phyloP scores from a whole-genome alignment of 441 rosid species.

The Pelargonium cotyledonis region DNA sequence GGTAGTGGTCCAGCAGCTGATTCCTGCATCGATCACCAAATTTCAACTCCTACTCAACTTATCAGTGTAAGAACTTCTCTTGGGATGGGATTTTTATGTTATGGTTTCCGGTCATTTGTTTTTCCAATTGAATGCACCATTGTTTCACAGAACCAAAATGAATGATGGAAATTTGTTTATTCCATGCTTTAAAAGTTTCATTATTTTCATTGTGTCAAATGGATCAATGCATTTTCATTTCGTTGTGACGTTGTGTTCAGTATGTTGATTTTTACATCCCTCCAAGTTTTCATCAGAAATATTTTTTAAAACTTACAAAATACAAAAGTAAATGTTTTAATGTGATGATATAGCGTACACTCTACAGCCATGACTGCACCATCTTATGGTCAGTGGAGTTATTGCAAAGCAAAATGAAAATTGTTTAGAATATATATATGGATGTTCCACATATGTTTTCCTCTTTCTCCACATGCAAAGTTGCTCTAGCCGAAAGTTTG shows the following conservation, averaged over 20 bases:
- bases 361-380: neutral
- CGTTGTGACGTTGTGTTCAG: neutral
- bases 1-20: constrained; percentile 22
- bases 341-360: constrained; percentile 8
- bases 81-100: constrained; percentile 9
- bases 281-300: neutral
- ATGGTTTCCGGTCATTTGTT: constrained; percentile 1
- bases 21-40: constrained; percentile 15
- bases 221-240: neutral
- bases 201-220: neutral
- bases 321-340: neutral
- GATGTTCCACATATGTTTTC: neutral
- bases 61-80: constrained; percentile 31
- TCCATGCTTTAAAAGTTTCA: neutral
- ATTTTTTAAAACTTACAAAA: neutral
- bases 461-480: neutral
- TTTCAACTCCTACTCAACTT: constrained; percentile 33
- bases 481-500: constrained; percentile 8
- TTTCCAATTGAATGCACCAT: no score
- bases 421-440: neutral
- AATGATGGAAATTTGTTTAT: constrained; percentile 7
- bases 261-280: neutral
- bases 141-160: no score
- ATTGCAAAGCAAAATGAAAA: neutral
- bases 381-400: neutral